These are phyloP conservation scores for Ogataea naganishii DNA, from an alignment of 805 yeast genomes.

Conservation along the genomic window DNA sequence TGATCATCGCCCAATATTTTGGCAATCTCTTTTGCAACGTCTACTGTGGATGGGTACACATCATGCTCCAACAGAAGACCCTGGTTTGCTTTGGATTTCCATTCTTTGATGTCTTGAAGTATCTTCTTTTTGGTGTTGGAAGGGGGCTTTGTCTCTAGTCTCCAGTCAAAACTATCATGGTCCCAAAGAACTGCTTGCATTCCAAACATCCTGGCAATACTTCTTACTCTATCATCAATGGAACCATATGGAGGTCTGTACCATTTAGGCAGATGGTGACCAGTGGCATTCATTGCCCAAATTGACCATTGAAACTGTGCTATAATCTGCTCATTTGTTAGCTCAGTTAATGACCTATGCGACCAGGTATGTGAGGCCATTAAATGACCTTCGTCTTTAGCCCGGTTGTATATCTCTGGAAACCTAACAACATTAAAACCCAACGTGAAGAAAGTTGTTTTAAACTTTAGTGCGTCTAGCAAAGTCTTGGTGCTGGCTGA, in stretches of 20 bases:
- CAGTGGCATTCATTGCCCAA: slow-evolving; percentile 97
- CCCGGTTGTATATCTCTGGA: slow-evolving; percentile 62
- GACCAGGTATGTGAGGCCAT: slow-evolving; percentile 91
- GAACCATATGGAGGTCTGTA: slow-evolving; percentile 98
- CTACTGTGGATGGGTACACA: slow-evolving; percentile 55
- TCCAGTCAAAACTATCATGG: slow-evolving; percentile 89
- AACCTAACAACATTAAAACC: slow-evolving; percentile 72
- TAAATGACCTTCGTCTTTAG: slow-evolving; percentile 60
- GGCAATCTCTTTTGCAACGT: slow-evolving; percentile 53
- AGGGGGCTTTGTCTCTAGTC: slow-evolving; percentile 40
- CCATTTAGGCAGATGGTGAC: slow-evolving; percentile 80
- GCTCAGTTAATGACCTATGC: slow-evolving; percentile 72
- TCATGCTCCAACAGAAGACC: slow-evolving; percentile 90
- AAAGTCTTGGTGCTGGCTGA: slow-evolving; percentile 59
- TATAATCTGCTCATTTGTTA: slow-evolving; percentile 70
- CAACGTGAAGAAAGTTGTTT: slow-evolving; percentile 75
- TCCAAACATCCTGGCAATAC: slow-evolving; percentile 76
- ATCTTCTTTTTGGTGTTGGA: slow-evolving; percentile 43
- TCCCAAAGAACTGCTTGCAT: slow-evolving; percentile 89
- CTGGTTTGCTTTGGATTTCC: slow-evolving; percentile 31
- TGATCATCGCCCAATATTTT: slow-evolving; percentile 52
- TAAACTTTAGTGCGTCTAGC: slow-evolving; percentile 39
- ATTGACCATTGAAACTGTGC: slow-evolving; percentile 93
- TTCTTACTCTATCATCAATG: slow-evolving; percentile 75
- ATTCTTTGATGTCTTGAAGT: slow-evolving; percentile 42